Base-by-base conservation (phyloP, 2,329 filamentous ascomycete species). In the Sarocladium strictum region DNA sequence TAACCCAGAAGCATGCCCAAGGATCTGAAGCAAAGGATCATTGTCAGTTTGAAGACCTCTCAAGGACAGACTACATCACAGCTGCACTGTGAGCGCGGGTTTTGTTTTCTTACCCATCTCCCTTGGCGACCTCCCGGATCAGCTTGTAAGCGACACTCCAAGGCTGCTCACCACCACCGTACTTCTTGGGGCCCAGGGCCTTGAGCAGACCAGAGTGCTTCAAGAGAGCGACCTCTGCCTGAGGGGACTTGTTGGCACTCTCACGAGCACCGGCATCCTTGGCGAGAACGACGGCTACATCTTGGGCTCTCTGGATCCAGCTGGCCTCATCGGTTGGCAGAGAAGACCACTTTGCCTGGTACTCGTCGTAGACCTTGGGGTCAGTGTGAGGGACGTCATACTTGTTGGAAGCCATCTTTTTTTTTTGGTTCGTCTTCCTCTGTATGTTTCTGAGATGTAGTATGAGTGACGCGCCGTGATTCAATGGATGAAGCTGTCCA, bases 1-100 rank as follows among this genome's bases (percentile, higher is more conserved):
- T 86, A 86, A 1, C 81, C 83, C 0, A 86, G 71, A 0, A 87
- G 73, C 82, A 85, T 85, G 1, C 83, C 84, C 29, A 87, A 71
- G 0, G 80, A 84, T 0, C 74, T 77, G 9, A 12, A 14, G 14
- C 21, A 45, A 38, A 9, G 29, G n/a, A n/a, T n/a, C n/a, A n/a
- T n/a, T n/a, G n/a, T n/a, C n/a, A n/a, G n/a, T n/a, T n/a, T n/a
- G n/a, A n/a, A n/a, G n/a, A n/a, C n/a, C n/a, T n/a, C n/a, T n/a
- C n/a, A n/a, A n/a, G n/a, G n/a, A n/a, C n/a, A n/a, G n/a, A n/a
- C n/a, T n/a, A n/a, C 29, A 7, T 35, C 4, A 53, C 23, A 11
- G 2, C 17, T 21, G 40, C 17, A 43, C 6, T 23, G 10, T 43
- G 40, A 7, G 6, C 17, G 9, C 35, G 6, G 40, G 7, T 7